A percentile compares a stretch with the other conserved stretches of the same genome.
phyloP scores from a whole-genome alignment of 2,329 filamentous ascomycete genomes.

The Epichloe typhina region DNA sequence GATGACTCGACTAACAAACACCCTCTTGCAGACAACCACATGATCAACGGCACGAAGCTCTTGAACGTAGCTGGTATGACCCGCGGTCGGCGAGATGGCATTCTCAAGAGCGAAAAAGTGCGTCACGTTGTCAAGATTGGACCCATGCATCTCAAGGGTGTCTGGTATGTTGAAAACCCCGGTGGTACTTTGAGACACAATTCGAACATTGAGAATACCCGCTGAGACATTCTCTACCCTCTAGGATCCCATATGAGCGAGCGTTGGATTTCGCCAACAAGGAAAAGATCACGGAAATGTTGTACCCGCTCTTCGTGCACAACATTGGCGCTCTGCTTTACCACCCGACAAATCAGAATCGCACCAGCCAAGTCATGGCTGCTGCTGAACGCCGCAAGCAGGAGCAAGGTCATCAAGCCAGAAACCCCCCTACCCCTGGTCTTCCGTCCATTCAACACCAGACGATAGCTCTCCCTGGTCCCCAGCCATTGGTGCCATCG shows the following conservation, averaged over 20 bases:
- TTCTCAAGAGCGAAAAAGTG: conserved; percentile 93
- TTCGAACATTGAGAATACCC: background rate
- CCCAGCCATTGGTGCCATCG: conserved; percentile 43
- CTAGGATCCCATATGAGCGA: conserved; percentile 92
- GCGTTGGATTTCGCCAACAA: conserved; percentile 99
- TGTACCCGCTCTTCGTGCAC: conserved; percentile 95
- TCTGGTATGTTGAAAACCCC: conserved; percentile 57
- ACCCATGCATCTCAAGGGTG: conserved; percentile 96
- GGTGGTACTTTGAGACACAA: conserved; percentile 9
- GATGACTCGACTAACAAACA: background rate
- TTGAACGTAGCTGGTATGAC: conserved; percentile 98
- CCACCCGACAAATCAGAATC: conserved; percentile 76
- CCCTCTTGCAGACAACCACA: conserved; percentile 65
- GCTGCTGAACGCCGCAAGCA: conserved; percentile 67
- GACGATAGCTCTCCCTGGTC: conserved; percentile 47
- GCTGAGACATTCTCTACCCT: conserved; percentile 13
- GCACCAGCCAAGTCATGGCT: conserved; percentile 77
- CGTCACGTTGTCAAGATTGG: conserved; percentile 97
- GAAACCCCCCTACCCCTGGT: conserved; percentile 38
- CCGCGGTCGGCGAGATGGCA: conserved; percentile 83
- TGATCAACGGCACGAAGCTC: conserved; percentile 98
- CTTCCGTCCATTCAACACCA: conserved; percentile 57
- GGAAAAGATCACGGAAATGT: conserved; percentile 92
- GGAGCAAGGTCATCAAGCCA: conserved; percentile 52
- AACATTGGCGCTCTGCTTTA: conserved; percentile 91